Conservation (phyloP, 257 asterid species). For the Fraxinus anomala region DNA sequence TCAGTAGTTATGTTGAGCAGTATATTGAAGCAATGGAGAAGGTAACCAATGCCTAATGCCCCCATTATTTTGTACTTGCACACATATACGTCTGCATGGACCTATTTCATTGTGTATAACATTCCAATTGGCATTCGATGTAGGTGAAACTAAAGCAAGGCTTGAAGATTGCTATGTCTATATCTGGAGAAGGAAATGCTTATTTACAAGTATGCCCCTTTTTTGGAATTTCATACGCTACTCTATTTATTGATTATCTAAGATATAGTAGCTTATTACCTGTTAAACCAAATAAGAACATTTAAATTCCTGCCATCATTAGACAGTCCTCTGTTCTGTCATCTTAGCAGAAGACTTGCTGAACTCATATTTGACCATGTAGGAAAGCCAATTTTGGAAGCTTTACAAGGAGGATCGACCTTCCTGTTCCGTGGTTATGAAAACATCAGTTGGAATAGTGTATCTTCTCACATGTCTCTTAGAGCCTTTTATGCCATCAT, state of each 20-base stretch:
- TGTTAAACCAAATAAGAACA: conserved; percentile 2
- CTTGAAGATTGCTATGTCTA: conserved; percentile 82
- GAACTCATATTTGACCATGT: conserved; percentile 22
- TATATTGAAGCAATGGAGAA: conserved; percentile 93
- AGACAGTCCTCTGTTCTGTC: background rate
- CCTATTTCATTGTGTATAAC: conserved; percentile 20
- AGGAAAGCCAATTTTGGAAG: conserved; percentile 96
- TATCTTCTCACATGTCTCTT: conserved; percentile 87
- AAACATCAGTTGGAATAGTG: conserved; percentile 86
- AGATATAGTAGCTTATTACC: conserved; percentile 5
- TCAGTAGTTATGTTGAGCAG: conserved; percentile 62
- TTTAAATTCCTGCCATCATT: background rate
- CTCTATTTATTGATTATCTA: conserved; percentile 1
- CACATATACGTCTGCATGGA: conserved; percentile 16
- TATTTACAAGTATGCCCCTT: conserved; percentile 72
- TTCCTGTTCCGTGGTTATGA: conserved; percentile 79
- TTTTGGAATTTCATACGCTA: conserved; percentile 15
- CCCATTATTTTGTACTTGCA: conserved; percentile 13
- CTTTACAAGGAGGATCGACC: conserved; percentile 85
- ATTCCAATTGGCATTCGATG: conserved; percentile 25
- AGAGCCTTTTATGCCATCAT: conserved; percentile 96
- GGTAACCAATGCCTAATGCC: conserved; percentile 44
- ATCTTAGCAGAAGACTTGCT: conserved; percentile 14
- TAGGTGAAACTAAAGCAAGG: conserved; percentile 96
- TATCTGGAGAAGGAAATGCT: conserved; percentile 92